Evolutionary conservation across 2,329 filamentous ascomycete species (phyloP).

Genomic region (Ophiobolus disseminans): DNA sequence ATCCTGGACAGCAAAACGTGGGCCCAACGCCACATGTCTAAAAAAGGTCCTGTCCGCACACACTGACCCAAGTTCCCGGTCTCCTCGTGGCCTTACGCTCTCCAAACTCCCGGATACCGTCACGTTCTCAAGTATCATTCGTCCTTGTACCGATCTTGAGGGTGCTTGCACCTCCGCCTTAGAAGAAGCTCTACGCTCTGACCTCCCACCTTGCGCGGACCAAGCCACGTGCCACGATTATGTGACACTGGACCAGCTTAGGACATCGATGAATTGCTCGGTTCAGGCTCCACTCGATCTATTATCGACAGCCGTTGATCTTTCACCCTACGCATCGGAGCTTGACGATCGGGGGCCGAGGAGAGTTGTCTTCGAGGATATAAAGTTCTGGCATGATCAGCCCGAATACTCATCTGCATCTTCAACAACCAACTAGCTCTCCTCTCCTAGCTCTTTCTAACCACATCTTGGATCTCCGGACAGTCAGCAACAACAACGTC

Average conservation of each 20-base stretch:
- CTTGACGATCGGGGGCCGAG: conserved; percentile 18
- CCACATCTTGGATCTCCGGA: conserved; percentile 1
- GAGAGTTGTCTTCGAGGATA: conserved; percentile 21
- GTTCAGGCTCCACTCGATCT: conserved; percentile 26
- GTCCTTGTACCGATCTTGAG: conserved; percentile 10
- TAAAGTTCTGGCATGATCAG: conserved; percentile 29
- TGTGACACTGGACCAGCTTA: conserved; percentile 35
- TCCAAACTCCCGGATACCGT: conserved; percentile 20
- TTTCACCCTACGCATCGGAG: conserved; percentile 14
- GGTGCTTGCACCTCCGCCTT: conserved; percentile 11
- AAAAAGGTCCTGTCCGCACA: conserved; percentile 32
- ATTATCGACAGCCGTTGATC: conserved; percentile 31
- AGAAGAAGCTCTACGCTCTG: conserved; percentile 24
- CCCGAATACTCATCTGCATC: conserved; percentile 12
- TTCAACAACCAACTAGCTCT: conserved; percentile 14
- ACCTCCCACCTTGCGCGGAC: conserved; percentile 24
- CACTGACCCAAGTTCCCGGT: conserved; percentile 21
- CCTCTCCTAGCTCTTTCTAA: too few species aligned
- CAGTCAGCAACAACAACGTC: conserved; percentile 11
- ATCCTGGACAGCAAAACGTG: conserved; percentile 19
- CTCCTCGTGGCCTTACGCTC: conserved; percentile 26
- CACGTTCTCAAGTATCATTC: conserved; percentile 19
- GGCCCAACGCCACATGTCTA: conserved; percentile 37
- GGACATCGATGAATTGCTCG: conserved; percentile 24
- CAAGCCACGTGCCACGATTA: conserved; percentile 33